Evolutionary conservation across 2,329 filamentous ascomycete genomes (phyloP), one percentile per base, ranked within the genome.

Genomic region (Thelonectria blattea): DNA sequence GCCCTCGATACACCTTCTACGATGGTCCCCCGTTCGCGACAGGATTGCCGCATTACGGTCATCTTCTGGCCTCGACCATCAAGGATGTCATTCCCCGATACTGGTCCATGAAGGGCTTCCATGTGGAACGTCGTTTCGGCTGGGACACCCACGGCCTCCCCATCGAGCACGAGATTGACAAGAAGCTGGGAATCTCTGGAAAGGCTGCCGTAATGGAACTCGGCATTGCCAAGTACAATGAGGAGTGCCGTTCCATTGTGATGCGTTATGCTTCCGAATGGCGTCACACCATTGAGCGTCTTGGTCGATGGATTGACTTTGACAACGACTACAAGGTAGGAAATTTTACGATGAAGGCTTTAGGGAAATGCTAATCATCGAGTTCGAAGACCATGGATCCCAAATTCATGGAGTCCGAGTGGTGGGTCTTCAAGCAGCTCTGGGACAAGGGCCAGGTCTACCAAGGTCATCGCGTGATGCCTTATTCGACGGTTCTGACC

Each of bases 121-220:
- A 96, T 80, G 93, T 97, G 53, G 92, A 95, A 80, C 87, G 94
- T 66, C 86, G 93, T 60, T 97, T 97, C 68, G 94, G 94, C 54
- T 97, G 94, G 94, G 94, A 97, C 62, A 89, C 93, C 2, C 94
- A 97, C 74, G 94, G 94, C 62, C 84, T 98, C 54, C 94, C 94
- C 15, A 95, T 98, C 68, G 94, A 98, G 80, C 92, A 96, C 76
- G 94, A 97, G 79, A 97, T 97, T 73, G 94, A 97, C 82, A 97
- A 97, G 84, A 94, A 94, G 78, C 83, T 96, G 66, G 91, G 91
- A 42, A 93, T 97, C 72, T 91, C 91, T 67, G 92, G 92, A 56
- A 91, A 91, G 75, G 91, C 93, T 66, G 93, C 93, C 5, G 93
- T 98, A 43, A 86, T 89, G 79, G 84, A 96, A 78, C 83, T 97